phyloP scores from a whole-genome alignment of 495 filamentous ascomycete genomes.

The Penicillium desertorum region DNA sequence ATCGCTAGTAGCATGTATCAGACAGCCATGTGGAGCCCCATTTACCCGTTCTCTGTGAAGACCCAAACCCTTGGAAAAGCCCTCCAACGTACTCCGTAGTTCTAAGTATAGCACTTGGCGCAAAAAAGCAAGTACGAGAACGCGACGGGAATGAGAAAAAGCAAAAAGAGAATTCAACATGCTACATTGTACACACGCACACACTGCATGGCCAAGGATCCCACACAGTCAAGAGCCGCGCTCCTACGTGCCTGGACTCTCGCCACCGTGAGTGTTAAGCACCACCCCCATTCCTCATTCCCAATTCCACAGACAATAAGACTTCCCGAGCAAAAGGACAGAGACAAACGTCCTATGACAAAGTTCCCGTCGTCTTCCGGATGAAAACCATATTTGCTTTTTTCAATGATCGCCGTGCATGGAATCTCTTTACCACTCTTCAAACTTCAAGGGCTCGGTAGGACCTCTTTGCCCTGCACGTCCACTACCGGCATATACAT shows the following conservation, averaged over 20 bases:
- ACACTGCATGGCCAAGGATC: slow-evolving; percentile 7
- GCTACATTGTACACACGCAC: neutral
- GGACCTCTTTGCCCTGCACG: neutral
- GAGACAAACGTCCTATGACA: neutral
- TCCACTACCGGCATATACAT: neutral
- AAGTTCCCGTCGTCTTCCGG: neutral
- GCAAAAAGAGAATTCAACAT: neutral
- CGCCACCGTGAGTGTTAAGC: slow-evolving; percentile 4
- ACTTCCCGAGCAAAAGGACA: neutral
- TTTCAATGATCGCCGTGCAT: slow-evolving; percentile 7
- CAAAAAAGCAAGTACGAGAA: neutral
- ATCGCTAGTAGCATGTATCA: slow-evolving; percentile 3
- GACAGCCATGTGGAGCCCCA: slow-evolving; percentile 3
- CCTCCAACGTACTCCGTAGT: slow-evolving; percentile 1
- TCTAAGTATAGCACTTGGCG: slow-evolving; percentile 2
- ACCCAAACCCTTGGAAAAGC: neutral
- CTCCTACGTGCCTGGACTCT: neutral
- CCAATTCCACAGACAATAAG: slow-evolving; percentile 7
- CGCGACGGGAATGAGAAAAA: neutral
- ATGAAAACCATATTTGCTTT: slow-evolving; percentile 2
- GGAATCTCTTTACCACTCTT: neutral
- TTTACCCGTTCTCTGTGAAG: neutral
- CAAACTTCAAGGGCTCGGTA: neutral
- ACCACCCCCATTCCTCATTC: slow-evolving; percentile 14
- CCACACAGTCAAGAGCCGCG: slow-evolving; percentile 14